Evolutionary conservation across 1,284 basidiomycete species (phyloP), one percentile per base, ranked within the genome.

Genomic region (Phylloporus gajari): DNA sequence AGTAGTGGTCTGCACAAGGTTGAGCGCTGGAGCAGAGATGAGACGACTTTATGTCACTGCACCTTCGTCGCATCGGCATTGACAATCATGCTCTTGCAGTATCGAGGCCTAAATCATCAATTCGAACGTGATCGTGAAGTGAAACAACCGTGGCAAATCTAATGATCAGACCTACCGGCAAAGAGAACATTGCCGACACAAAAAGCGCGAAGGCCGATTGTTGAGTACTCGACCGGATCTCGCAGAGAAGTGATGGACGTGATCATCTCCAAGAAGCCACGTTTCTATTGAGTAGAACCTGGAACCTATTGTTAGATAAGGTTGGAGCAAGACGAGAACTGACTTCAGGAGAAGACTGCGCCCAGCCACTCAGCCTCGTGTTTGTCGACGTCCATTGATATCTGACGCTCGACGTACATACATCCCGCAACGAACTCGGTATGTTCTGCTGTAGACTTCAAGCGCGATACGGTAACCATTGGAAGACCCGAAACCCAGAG

Each of bases 161-260:
- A n/a, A n/a, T n/a, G n/a, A n/a, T n/a, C n/a, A n/a, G n/a, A 76
- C n/a, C 65, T 71, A 53, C 72, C 66, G 17, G 71, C 63, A 5
- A 79, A 70, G 35, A 79, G 69, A 30, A 64, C 53, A 15, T 79
- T 78, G 63, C 77, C 77, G 8, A 71, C 77, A 5, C 72, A 76
- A 13, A 80, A 62, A 35, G 73, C 70, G 42, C 72, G 78, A 67
- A 75, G 77, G 44, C 68, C 70, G 5, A 25, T 27, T 72, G 59
- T 5, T 58, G 72, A 7, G 60, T 5, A 0, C 65, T 65, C 5
- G 61, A 25, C 19, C 51, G 46, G 13, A 78, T 27, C 32, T 72
- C n/a, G 74, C 32, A 0, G 80, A 80, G 65, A 81, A 80, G 2
- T 81, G 65, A 21, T 80, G 72, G 35, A 82, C 27, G 13, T 80